Percentiles rank a stretch among this genome's conserved stretches.
phyloP scores from a whole-genome alignment of 352 stramenopile genomes.

The Phytophthora europaea region DNA sequence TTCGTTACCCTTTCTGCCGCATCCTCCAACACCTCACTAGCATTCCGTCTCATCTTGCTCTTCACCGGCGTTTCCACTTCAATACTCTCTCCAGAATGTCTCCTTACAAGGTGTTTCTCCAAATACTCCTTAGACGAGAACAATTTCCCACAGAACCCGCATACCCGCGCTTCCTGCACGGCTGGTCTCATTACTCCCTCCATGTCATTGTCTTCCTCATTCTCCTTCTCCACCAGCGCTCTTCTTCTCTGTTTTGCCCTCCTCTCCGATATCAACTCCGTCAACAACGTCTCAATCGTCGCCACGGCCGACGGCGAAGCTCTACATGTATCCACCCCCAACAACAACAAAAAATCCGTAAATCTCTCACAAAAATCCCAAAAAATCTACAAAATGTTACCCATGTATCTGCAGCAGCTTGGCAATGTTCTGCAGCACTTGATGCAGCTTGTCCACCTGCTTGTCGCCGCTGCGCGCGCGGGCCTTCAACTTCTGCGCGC shows the following conservation, averaged over 20 bases:
- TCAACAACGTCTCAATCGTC: conserved; percentile 68
- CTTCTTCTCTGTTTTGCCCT: conserved; percentile 28
- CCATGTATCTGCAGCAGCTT: conserved; percentile 79
- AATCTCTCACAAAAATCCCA: conserved; percentile 1
- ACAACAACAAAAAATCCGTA: background rate
- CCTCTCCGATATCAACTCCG: conserved; percentile 51
- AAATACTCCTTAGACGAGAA: conserved; percentile 74
- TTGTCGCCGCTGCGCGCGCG: conserved; percentile 53
- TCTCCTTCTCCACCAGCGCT: conserved; percentile 6
- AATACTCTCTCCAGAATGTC: conserved; percentile 49
- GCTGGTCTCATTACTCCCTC: conserved; percentile 5
- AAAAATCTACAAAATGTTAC: conserved; percentile 31
- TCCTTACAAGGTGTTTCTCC: conserved; percentile 66
- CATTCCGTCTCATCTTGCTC: conserved; percentile 11
- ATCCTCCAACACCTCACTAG: background rate
- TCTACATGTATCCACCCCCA: conserved; percentile 23
- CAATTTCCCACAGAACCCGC: conserved; percentile 71
- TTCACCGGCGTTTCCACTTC: conserved; percentile 25
- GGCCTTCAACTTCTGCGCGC: conserved; percentile 67
- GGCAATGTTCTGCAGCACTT: conserved; percentile 79
- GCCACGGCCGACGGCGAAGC: conserved; percentile 63
- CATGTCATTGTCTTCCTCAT: conserved; percentile 4
- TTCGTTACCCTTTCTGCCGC: conserved; percentile 16
- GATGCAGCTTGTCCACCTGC: conserved; percentile 82
- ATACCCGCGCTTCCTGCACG: conserved; percentile 61